phyloP scores from a whole-genome alignment of 805 yeast species.

The Yarrowia sp. region DNA sequence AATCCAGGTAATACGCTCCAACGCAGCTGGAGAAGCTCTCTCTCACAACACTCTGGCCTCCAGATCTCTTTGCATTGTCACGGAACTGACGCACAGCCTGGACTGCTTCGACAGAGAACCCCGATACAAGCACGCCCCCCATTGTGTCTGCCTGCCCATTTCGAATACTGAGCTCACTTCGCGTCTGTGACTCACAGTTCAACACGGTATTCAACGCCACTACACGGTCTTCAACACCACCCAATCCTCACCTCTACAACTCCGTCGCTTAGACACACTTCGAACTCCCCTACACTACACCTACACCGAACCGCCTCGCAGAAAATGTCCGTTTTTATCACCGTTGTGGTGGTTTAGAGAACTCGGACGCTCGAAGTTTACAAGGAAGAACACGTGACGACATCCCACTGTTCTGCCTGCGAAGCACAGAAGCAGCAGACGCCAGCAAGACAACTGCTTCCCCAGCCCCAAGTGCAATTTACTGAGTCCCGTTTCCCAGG shows the following conservation, averaged over 20 bases:
- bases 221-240: neutral
- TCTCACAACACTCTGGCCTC: neutral
- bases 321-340: slow-evolving; percentile 24
- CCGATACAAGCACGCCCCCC: no score
- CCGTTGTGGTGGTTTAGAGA: slow-evolving; percentile 21
- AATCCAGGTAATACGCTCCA: neutral
- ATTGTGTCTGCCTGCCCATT: no score
- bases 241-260: neutral
- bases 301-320: neutral
- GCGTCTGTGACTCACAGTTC: neutral
- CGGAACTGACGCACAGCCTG: slow-evolving; percentile 24
- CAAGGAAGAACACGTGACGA: slow-evolving; percentile 23
- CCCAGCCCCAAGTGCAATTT: no score
- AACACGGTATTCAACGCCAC: neutral
- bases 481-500: neutral
- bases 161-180: no score
- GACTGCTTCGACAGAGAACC: neutral
- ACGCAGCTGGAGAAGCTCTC: no score
- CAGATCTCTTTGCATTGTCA: slow-evolving; percentile 14
- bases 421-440: neutral
- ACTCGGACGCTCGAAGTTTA: slow-evolving; percentile 23
- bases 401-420: slow-evolving; percentile 17
- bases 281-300: neutral
- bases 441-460: no score
- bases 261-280: slow-evolving; percentile 16